Evolutionary conservation across 495 filamentous ascomycete genomes (phyloP), one percentile per base, ranked within the genome.

Genomic region (Darksidea phi): DNA sequence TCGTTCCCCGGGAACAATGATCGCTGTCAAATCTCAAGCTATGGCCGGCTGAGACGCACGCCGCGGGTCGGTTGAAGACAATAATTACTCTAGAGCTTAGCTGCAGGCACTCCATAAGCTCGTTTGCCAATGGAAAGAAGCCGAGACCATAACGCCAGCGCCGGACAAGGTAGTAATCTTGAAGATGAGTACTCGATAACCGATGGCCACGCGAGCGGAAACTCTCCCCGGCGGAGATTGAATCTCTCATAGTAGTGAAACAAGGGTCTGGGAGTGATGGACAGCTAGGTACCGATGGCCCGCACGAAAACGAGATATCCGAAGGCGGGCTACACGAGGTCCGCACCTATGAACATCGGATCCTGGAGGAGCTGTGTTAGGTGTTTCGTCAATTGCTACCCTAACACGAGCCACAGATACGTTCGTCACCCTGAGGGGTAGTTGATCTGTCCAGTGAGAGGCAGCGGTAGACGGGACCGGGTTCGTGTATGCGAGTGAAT

Each of bases 171-270:
- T 11, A 17, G 26, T 28, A 2, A 20, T 17, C 6, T 51, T 25
- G n/a, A 24, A 20, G 48, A 11, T 32, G 12, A 26, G 23, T 17
- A 17, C 18, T 51, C 48, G 48, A 28, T 32, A 51, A 51, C 48
- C 48, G 48, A 51, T 28, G 28, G 13, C 5, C 26, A 36, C 15
- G 23, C 13, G 23, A 34, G 28, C 21, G 12, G 15, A 21, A 51
- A 51, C 8, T 36, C 48, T 24, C 28, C 15, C 48, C 48, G 48
- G 48, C 48, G 48, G 48, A 51, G 15, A 51, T 51, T 51, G 48
- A 51, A 34, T 13, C 28, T 15, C 41, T 15, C 41, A 43, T n/a
- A 15, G 48, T 32, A 36, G 23, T 51, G 48, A 51, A 51, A 51
- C 48, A 15, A 34, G 2, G 26, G 12, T 6, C 48, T 17, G 34